Conservation (phyloP, 768 basidiomycete species). For the Imleria badia region DNA sequence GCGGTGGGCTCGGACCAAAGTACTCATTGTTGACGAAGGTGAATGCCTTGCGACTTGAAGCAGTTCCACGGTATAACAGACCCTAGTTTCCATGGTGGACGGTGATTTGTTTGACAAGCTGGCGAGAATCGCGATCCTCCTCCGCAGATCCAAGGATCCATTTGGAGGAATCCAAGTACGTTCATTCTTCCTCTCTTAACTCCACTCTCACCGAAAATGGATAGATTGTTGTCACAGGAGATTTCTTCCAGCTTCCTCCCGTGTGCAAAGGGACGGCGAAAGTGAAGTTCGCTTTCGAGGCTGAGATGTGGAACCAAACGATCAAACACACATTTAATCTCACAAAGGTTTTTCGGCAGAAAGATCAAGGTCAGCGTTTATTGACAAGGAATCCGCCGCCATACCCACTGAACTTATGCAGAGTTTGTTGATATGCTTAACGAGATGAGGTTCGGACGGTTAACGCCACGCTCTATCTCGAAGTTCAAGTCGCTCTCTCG, state of each 20-base stretch:
- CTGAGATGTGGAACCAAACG: slow-evolving; percentile 67
- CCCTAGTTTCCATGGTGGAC: slow-evolving; percentile 94
- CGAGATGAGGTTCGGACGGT: slow-evolving; percentile 91
- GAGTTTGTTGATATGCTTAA: slow-evolving; percentile 97
- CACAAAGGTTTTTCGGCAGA: slow-evolving; percentile 93
- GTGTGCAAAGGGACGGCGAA: slow-evolving; percentile 60
- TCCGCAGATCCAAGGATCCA: slow-evolving; percentile 65
- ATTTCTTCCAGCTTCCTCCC: slow-evolving; percentile 98
- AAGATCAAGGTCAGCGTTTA: slow-evolving; percentile 69
- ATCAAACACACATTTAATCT: slow-evolving; percentile 87
- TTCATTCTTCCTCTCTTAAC: not conserved
- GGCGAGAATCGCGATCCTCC: slow-evolving; percentile 58
- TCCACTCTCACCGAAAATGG: not conserved
- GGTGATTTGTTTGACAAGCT: slow-evolving; percentile 93
- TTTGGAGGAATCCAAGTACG: slow-evolving; percentile 93
- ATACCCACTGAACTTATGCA: slow-evolving; percentile 30
- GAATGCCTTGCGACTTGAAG: not conserved
- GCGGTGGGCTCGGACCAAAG: slow-evolving; percentile 83
- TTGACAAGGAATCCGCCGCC: not conserved
- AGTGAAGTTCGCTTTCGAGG: slow-evolving; percentile 93
- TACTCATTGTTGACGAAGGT: slow-evolving; percentile 85
- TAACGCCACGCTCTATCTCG: slow-evolving; percentile 62
- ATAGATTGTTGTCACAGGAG: slow-evolving; percentile 89
- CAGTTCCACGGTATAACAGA: not conserved
- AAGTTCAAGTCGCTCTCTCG: slow-evolving; percentile 74